Conservation (phyloP, 768 basidiomycete species). For the Naganishia vishniacii region DNA sequence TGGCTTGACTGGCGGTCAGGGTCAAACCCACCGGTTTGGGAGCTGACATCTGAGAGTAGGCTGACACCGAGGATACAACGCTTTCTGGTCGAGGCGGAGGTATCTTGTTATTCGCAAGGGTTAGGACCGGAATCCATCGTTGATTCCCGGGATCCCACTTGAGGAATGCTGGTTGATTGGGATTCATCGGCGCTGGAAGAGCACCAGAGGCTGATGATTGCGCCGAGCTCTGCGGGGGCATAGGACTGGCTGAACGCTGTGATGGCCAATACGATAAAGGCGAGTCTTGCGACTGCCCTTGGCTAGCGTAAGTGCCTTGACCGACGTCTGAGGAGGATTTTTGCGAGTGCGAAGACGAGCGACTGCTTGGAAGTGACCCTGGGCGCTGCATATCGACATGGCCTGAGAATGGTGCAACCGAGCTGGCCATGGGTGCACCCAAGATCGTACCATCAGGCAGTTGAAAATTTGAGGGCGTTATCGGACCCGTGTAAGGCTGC, state of each 20-base stretch:
- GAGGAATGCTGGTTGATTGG: slow-evolving; percentile 25
- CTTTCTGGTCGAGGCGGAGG: slow-evolving; percentile 2
- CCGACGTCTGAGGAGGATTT: background rate
- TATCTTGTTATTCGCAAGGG: background rate
- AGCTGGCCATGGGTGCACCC: background rate
- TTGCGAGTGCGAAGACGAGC: slow-evolving; percentile 4
- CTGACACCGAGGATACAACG: slow-evolving; percentile 25
- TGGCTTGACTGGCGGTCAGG: background rate
- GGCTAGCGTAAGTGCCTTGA: background rate
- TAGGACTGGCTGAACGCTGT: slow-evolving; percentile 3
- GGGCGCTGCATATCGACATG: background rate
- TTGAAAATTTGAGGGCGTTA: background rate
- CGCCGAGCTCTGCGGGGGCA: slow-evolving; percentile 8
- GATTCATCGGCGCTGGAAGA: slow-evolving; percentile 19
- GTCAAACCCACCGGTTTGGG: background rate
- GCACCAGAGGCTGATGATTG: background rate
- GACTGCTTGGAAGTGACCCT: slow-evolving; percentile 1
- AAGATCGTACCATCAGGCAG: background rate
- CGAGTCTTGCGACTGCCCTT: background rate
- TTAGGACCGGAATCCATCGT: slow-evolving; percentile 24
- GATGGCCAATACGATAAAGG: background rate
- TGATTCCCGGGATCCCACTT: slow-evolving; percentile 27
- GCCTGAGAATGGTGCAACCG: background rate
- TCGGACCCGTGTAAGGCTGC: background rate
- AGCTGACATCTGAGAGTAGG: slow-evolving; percentile 25